Evolutionary conservation across 306 rosid species (phyloP), one percentile per base, ranked within the genome.

Genomic region (barrel medic (Medicago truncatula)): DNA sequence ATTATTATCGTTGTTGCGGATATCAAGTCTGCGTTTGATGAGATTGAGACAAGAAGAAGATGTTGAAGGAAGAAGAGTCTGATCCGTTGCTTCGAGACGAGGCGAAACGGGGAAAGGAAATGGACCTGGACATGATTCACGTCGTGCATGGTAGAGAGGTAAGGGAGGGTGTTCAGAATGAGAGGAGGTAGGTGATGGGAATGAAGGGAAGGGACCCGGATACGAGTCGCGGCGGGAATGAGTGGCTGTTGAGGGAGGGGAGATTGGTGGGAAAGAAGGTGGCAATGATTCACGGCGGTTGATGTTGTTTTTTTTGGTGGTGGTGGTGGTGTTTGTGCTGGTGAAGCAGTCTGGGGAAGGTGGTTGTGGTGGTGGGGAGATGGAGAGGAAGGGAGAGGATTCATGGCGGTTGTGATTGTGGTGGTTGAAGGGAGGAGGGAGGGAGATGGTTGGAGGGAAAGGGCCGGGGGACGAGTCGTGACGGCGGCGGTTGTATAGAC

Each of bases 391-490:
- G 0, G 49, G 58, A 1, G 83, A 76, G 28, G 97, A 81, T 23
- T 88, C 93, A 25, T 87, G 90, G 59, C 92, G 98, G 77, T 78
- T 84, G 1, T n/a, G 31, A 36, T n/a, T 8, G 17, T n/a, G 9
- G 17, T 31, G 18, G 44, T 31, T 61, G 80, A 44, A 12, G 78
- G 76, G 14, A 71, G 20, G 56, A 67, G 11, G 75, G 64, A 58
- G 15, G 39, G 64, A 23, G 36, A 58, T 58, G 12, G 39, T 23
- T 2, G 64, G 64, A 5, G 38, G 64, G 4, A 23, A 12, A 2
- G 38, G 38, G 39, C 16, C 36, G 8, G 64, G 8, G 9, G 39
- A 23, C 16, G 17, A 10, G 34, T 57, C 36, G n/a, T 58, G 64
- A 58, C 64, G 64, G 38, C 64, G 64, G 38, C 64, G 64, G 64